A percentile compares a stretch with the other conserved stretches of the same genome.
phyloP scores from a whole-genome alignment of 176 grass and related monocot species.

The Cenchrus fungigraminus region DNA sequence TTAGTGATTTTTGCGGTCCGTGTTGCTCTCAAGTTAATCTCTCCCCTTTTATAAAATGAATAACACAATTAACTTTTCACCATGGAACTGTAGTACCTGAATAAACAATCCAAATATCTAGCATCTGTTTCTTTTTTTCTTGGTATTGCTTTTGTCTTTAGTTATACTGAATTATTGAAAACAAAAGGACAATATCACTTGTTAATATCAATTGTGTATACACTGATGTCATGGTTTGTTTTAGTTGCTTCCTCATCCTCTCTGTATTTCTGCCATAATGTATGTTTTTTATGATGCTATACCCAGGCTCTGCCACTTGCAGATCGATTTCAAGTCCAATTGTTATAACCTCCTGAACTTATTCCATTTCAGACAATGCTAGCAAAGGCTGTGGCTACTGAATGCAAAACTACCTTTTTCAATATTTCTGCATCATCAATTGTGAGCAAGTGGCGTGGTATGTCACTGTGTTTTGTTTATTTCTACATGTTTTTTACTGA shows the following conservation, averaged over 20 bases:
- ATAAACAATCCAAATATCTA: constrained; percentile 7
- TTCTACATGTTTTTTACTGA: neutral
- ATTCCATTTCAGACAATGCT: constrained; percentile 87
- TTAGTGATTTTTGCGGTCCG: neutral
- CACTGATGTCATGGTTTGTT: neutral
- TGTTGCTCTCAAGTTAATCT: neutral
- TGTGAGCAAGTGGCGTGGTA: constrained; percentile 97
- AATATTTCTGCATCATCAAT: constrained; percentile 97
- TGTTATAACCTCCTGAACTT: constrained; percentile 25
- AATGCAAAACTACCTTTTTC: constrained; percentile 98
- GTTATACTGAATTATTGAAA: constrained; percentile 11
- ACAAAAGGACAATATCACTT: neutral
- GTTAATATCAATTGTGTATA: neutral
- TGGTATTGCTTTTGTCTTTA: neutral
- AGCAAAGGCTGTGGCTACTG: constrained; percentile 95
- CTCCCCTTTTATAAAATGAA: neutral
- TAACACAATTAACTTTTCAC: neutral
- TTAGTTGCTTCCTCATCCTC: neutral
- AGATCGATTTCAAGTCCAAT: neutral
- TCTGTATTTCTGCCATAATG: neutral
- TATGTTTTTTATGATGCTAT: constrained; percentile 9
- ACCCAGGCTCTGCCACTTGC: constrained; percentile 32
- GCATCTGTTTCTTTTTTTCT: constrained; percentile 6
- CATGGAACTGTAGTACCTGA: neutral
- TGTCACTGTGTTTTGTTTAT: constrained; percentile 28